Conservation (phyloP, 2,329 filamentous ascomycete genomes). For the Penicillium sp. region DNA sequence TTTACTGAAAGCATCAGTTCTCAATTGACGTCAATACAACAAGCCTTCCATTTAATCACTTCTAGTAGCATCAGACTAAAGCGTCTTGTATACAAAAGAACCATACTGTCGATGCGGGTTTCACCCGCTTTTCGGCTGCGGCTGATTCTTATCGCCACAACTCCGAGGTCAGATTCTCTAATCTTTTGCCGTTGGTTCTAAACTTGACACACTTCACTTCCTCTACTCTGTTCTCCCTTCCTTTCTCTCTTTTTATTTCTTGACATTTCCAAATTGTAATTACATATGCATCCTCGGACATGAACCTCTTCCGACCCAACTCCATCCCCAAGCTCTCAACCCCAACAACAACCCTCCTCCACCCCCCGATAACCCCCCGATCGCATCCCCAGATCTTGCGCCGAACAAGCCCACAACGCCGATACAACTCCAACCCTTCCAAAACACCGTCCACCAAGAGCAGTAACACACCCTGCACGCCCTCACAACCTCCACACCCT, state of each 20-base stretch:
- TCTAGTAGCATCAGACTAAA: neutral
- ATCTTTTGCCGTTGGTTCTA: neutral
- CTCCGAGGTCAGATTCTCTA: neutral
- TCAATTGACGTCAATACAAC: neutral
- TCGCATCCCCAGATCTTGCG: conserved; percentile 15
- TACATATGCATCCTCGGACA: conserved; percentile 9
- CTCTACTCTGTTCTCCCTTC: no score
- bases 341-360: conserved; percentile 7
- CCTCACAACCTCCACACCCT: neutral
- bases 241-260: neutral
- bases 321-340: conserved; percentile 10
- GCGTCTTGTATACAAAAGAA: neutral
- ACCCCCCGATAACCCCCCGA: conserved; percentile 11
- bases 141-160: conserved; percentile 9
- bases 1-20: neutral
- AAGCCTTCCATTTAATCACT: neutral
- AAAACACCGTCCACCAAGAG: neutral
- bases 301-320: conserved; percentile 19
- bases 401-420: conserved; percentile 19
- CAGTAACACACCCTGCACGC: neutral
- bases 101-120: neutral
- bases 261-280: neutral
- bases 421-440: conserved; percentile 14
- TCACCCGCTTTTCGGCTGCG: conserved; percentile 10
- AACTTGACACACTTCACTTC: neutral